Evolutionary conservation across 805 yeast genomes (phyloP), one percentile per base, ranked within the genome.

Genomic region (Candida insectalens): DNA sequence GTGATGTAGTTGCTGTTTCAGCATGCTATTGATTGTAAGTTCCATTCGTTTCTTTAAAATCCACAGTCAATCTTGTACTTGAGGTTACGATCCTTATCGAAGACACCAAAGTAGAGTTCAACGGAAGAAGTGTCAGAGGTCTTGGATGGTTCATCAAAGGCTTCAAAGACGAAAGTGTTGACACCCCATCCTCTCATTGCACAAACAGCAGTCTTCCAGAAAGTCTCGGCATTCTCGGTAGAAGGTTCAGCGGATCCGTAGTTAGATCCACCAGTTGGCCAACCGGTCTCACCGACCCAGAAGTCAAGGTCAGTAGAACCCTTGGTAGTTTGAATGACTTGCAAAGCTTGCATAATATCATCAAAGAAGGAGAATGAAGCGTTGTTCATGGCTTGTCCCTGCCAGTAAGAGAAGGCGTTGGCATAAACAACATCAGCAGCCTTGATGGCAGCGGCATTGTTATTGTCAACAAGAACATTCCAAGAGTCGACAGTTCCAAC

Each of bases 361-460:
- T 88, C 96, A 46, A 85, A 74, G 80, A 88, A 89, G 2, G 96
- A 85, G 71, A 74, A 83, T 13, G 95, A 75, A 19, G 96, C 74
- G 59, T 88, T 88, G 32, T 59, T 53, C 72, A 70, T 71, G 46
- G 85, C 71, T 67, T 87, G 96, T 29, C 96, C 96, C 68, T 89
- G 97, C 97, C 97, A 89, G 78, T 88, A 89, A 6, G 96, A 83
- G 73, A 89, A 89, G 33, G 96, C 96, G 57, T 89, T 89, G 52
- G 95, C 94, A 58, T 79, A 82, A 41, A 87, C 76, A 50, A 84
- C 67, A 59, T 89, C 97, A 31, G 94, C 67, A 34, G 85, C 88
- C 57, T 74, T 49, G 54, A 89, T 77, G 36, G 82, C 95, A 18
- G 80, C 73, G 33, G 62, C 49, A 44, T 78, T 67, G 46, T 67